Evolutionary conservation across 169 alveolate genomes (phyloP).

Genomic region (Babesia ovata): DNA sequence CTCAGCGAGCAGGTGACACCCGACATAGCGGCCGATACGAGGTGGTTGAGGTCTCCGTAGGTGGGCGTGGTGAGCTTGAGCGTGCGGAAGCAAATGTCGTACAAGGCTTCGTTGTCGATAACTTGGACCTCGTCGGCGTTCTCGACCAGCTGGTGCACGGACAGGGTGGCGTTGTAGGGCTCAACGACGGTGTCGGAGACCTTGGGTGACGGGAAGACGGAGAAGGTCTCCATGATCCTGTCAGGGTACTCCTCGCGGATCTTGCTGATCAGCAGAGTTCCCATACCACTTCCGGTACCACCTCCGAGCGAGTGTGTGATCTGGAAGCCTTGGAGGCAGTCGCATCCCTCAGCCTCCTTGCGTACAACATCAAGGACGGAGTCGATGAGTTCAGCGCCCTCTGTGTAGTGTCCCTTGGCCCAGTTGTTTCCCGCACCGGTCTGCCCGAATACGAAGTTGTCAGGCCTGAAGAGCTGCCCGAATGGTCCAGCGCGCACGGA

Average conservation of each 20-base stretch:
- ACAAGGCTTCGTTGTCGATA: conserved; percentile 97
- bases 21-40: conserved; percentile 96
- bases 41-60: conserved; percentile 97
- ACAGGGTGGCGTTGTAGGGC: conserved; percentile 97
- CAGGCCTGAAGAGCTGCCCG: conserved; percentile 97
- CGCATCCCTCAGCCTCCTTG: conserved; percentile 98
- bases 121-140: conserved; percentile 97
- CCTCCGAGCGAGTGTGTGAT: conserved; percentile 98
- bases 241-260: conserved; percentile 98
- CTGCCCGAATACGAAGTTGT: conserved; percentile 98
- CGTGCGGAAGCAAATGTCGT: conserved; percentile 98
- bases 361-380: conserved; percentile 98
- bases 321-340: conserved; percentile 98
- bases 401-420: conserved; percentile 99
- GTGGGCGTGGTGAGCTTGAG: conserved; percentile 98
- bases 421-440: conserved; percentile 99
- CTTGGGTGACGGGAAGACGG: conserved; percentile 98
- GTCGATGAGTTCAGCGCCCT: conserved; percentile 98
- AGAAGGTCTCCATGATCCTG: conserved; percentile 97
- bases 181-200: conserved; percentile 99
- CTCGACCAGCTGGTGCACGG: conserved; percentile 97
- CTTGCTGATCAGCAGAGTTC: conserved; percentile 95
- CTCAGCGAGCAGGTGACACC: conserved; percentile 97
- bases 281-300: conserved; percentile 99
- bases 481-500: conserved; percentile 98